Base-by-base conservation (phyloP, 495 filamentous ascomycete genomes). In the Penicillium turbatum region DNA sequence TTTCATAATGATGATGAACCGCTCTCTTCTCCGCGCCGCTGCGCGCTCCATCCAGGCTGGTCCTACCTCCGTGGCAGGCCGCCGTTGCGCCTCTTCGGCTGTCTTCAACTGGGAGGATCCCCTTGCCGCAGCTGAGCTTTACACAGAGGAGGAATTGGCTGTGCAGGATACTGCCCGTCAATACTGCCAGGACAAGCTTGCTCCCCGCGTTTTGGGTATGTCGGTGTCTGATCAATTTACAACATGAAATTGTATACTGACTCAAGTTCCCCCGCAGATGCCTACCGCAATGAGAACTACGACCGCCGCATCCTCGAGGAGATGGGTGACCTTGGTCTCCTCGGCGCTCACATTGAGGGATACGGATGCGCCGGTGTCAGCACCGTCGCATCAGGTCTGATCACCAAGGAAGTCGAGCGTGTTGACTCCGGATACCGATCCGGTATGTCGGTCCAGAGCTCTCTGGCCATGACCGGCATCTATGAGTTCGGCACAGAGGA, bases 391-490 rank as follows among this genome's bases (percentile, higher is more conserved):
- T 88, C 87, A 2, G 95, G 93, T 13, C 75, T 98, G 51, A 97
- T 98, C 71, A 96, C 90, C 17, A 85, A 93, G 64, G 93, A 93
- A 57, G 95, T 98, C 10, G 93, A 98, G 74, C 82, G 93, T 40
- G 91, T 98, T 35, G 93, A 98, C 66, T 92, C 87, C 42, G 93
- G 93, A 35, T 98, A 98, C 69, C 84, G 93, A 12, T 95, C 89
- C 40, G 92, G 88, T 49, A 96, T 96, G 88, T 95, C 89, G 13
- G 93, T 98, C 10, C 93, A 98, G 71, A 91, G 87, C 55, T 95
- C 92, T 3, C 75, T 98, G 41, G 90, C 88, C 17, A 98, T 98
- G 95, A 92, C 90, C 13, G 88, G 86, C n/a, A 97, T 98, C 65
- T 79, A 95, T 63, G 90, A 97, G 56, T 95, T 93, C 66, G 93